Evolutionary conservation across 2,329 filamentous ascomycete genomes (phyloP).

Genomic region (Epichloe hybrida): DNA sequence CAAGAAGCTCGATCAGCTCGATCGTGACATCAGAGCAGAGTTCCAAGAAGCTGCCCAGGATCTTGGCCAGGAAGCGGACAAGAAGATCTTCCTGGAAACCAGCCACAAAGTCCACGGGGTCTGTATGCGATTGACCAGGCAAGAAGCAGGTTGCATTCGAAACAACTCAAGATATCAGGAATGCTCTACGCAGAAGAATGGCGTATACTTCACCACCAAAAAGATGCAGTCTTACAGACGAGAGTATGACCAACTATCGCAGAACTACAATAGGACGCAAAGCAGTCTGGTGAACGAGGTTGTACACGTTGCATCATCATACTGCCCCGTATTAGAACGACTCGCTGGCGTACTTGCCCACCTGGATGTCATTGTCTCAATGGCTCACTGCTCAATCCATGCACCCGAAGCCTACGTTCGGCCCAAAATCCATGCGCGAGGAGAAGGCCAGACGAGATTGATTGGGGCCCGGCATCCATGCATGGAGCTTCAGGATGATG

Average conservation of each 20-base stretch:
- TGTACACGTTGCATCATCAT: slow-evolving; percentile 83
- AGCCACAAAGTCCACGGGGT: slow-evolving; percentile 93
- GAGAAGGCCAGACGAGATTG: slow-evolving; percentile 77
- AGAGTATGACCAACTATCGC: slow-evolving; percentile 86
- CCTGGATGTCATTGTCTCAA: slow-evolving; percentile 85
- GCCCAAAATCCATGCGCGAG: slow-evolving; percentile 79
- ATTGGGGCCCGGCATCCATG: slow-evolving; percentile 91
- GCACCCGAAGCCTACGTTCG: slow-evolving; percentile 85
- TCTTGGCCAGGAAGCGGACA: slow-evolving; percentile 83
- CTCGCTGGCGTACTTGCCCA: slow-evolving; percentile 76
- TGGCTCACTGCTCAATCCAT: slow-evolving; percentile 86
- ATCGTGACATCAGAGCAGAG: slow-evolving; percentile 70
- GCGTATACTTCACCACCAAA: slow-evolving; percentile 94
- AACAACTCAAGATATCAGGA: slow-evolving; percentile 86
- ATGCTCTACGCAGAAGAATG: slow-evolving; percentile 96
- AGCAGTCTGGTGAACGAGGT: slow-evolving; percentile 84
- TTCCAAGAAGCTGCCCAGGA: slow-evolving; percentile 66
- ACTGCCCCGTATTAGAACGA: slow-evolving; percentile 82
- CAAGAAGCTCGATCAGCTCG: slow-evolving; percentile 77
- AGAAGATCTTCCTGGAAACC: slow-evolving; percentile 87
- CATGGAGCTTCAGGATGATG: slow-evolving; percentile 96
- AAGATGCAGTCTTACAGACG: slow-evolving; percentile 66
- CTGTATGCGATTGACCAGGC: slow-evolving; percentile 87
- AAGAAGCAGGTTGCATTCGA: slow-evolving; percentile 82
- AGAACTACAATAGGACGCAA: slow-evolving; percentile 92